These are phyloP conservation scores for Imleria badia DNA, from an alignment of 768 basidiomycete species.

Conservation along the genomic window DNA sequence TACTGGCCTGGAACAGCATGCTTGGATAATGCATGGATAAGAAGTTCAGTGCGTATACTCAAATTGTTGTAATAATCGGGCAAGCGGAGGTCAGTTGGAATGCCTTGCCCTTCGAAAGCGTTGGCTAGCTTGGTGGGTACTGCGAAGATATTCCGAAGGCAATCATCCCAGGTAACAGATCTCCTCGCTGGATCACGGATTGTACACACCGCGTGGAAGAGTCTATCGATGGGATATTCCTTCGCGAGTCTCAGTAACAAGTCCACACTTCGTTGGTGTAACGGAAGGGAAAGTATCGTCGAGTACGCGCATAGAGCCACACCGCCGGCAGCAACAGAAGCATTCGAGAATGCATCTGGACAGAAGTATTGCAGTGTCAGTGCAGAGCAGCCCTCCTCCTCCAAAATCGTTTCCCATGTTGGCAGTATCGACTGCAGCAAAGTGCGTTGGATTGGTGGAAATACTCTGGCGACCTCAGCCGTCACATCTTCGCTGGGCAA, in stretches of 20 bases:
- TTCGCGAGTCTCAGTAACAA: conserved; percentile 54
- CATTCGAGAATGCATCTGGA: conserved; percentile 58
- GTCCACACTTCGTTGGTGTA: conserved; percentile 49
- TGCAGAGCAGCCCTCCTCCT: conserved; percentile 43
- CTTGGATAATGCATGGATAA: conserved; percentile 47
- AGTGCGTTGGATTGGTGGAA: conserved; percentile 61
- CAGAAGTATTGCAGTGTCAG: conserved; percentile 72
- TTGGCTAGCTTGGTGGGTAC: conserved; percentile 84
- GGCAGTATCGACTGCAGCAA: conserved; percentile 66
- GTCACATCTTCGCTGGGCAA: conserved; percentile 27
- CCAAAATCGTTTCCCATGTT: conserved; percentile 60
- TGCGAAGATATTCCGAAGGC: conserved; percentile 58
- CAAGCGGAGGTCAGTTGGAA: conserved; percentile 54
- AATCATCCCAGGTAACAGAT: conserved; percentile 70
- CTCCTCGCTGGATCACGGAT: conserved; percentile 23
- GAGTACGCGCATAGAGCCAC: conserved; percentile 63
- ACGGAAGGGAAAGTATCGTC: conserved; percentile 52
- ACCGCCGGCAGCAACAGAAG: conserved; percentile 48
- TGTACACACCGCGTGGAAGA: conserved; percentile 54
- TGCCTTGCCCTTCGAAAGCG: conserved; percentile 44
- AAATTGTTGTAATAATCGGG: conserved; percentile 55
- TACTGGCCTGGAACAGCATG: conserved; percentile 42
- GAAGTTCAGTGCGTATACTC: conserved; percentile 49
- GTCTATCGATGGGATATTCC: conserved; percentile 67
- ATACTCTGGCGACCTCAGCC: conserved; percentile 29